Evolutionary conservation across 164 flowering plant species (phyloP), one percentile per base, ranked within the genome.

Genomic region (Houttuynia cordata): DNA sequence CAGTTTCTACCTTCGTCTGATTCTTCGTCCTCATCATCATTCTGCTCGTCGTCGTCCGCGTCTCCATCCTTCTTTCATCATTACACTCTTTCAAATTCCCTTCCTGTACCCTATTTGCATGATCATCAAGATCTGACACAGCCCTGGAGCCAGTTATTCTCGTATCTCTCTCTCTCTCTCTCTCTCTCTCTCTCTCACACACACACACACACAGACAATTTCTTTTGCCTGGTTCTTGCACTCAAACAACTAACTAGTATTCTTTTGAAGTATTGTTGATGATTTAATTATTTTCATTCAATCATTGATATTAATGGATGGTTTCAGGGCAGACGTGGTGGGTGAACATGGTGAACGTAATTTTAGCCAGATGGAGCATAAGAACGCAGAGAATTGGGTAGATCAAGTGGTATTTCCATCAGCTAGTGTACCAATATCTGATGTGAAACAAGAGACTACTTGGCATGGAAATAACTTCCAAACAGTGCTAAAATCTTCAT

Each of bases 61-160:
- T 45, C 49, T 17, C 49, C 15, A 45, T 45, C 49, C 14, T 17
- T 67, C 17, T 53, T 71, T 49, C 71, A 74, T 57, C 78, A 62
- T 23, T 15, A 69, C 58, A 70, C 58, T 41, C 62, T 59, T 20
- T 22, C 74, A 53, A 62, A 78, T 4, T 58, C 74, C 39, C 68
- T 79, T 68, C 75, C 83, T 65, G 51, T 75, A 19, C 39, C 51
- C 34, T 70, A 74, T 65, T 23, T 73, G 75, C 70, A 69, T 71
- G 78, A 73, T 66, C 65, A 62, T 62, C 74, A 69, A 56, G 75
- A 66, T n/a, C 75, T 76, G 74, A 87, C 87, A n/a, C 83, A 86
- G 75, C 80, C 96, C 23, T 86, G 89, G 96, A 85, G 91, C 75
- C 91, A 89, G 58, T 80, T 89, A 0, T 86, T 85, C 41, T 24